A percentile compares a stretch with the other conserved stretches of the same genome.
Evolutionary conservation across 2,329 filamentous ascomycete genomes (phyloP).

Genomic region (Hypoxylon sp.): DNA sequence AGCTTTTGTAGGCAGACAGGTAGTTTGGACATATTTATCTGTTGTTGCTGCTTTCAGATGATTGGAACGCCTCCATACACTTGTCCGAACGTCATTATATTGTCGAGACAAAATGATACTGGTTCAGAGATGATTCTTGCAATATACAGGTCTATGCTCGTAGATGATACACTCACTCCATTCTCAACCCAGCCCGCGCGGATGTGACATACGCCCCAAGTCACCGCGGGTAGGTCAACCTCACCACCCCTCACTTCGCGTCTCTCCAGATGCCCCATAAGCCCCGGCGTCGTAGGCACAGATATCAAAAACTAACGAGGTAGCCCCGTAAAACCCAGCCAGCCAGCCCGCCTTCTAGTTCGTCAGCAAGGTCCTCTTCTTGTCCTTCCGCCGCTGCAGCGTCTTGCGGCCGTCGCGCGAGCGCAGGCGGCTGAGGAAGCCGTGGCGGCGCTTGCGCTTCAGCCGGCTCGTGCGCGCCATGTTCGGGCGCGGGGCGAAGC

Average conservation of each 20-base stretch:
- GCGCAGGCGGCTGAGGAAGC: slow-evolving; percentile 65
- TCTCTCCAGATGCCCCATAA: not conserved
- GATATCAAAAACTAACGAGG: too few species aligned
- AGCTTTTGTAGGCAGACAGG: not conserved
- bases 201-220: not conserved
- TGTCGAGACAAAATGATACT: too few species aligned
- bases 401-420: slow-evolving; percentile 66
- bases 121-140: slow-evolving; percentile 21
- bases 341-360: slow-evolving; percentile 40
- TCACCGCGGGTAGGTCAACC: not conserved
- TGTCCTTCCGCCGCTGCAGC: slow-evolving; percentile 63
- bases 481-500: slow-evolving; percentile 70
- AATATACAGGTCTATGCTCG: slow-evolving; percentile 39
- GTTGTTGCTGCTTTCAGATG: not conserved
- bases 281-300: too few species aligned
- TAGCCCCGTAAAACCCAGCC: too few species aligned
- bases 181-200: not conserved
- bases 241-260: not conserved
- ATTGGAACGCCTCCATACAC: not conserved
- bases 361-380: slow-evolving; percentile 63
- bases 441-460: slow-evolving; percentile 70
- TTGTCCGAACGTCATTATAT: not conserved
- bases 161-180: slow-evolving; percentile 28
- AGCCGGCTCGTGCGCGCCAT: slow-evolving; percentile 67
- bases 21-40: slow-evolving; percentile 10